phyloP scores from a whole-genome alignment of 495 filamentous ascomycete species.

The Daldinia caldariorum region DNA sequence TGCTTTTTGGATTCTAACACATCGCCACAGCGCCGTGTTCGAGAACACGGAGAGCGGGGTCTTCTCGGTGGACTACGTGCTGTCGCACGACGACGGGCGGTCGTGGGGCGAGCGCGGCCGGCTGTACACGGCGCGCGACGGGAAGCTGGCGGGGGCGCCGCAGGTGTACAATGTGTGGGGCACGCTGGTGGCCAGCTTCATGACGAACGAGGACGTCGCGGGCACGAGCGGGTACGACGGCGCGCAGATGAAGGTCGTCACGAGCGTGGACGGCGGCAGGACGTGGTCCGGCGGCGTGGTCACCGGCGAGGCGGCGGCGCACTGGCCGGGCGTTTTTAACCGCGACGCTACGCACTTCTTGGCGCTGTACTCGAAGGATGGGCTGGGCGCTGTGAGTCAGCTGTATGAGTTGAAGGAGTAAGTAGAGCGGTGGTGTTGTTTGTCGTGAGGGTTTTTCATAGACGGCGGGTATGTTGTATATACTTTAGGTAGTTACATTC shows the following conservation, averaged over 20 bases:
- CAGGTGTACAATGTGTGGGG: constrained; percentile 67
- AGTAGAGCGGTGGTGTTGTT: background rate
- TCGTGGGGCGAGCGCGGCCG: constrained; percentile 64
- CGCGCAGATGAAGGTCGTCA: constrained; percentile 49
- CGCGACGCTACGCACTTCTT: constrained; percentile 27
- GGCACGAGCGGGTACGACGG: constrained; percentile 44
- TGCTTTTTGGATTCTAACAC: constrained; percentile 5
- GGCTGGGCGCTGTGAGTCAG: constrained; percentile 27
- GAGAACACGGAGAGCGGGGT: constrained; percentile 59
- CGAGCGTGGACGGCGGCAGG: constrained; percentile 51
- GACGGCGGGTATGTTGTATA: background rate
- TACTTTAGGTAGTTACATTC: background rate
- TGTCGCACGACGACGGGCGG: constrained; percentile 65
- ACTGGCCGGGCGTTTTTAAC: constrained; percentile 58
- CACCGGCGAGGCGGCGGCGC: constrained; percentile 43
- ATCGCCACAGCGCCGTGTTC: constrained; percentile 57
- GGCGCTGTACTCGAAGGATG: constrained; percentile 30
- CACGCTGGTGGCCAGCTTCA: constrained; percentile 66
- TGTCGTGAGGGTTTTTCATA: background rate
- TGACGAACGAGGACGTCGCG: constrained; percentile 67
- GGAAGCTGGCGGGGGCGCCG: constrained; percentile 55
- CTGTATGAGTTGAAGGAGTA: constrained; percentile 26
- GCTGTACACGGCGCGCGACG: constrained; percentile 59
- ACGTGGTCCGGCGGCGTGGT: constrained; percentile 54
- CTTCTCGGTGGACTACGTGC: constrained; percentile 61